Percentiles rank a stretch among this genome's conserved stretches.
phyloP scores from a whole-genome alignment of 495 filamentous ascomycete genomes.

The Penicillium ochrochloron region DNA sequence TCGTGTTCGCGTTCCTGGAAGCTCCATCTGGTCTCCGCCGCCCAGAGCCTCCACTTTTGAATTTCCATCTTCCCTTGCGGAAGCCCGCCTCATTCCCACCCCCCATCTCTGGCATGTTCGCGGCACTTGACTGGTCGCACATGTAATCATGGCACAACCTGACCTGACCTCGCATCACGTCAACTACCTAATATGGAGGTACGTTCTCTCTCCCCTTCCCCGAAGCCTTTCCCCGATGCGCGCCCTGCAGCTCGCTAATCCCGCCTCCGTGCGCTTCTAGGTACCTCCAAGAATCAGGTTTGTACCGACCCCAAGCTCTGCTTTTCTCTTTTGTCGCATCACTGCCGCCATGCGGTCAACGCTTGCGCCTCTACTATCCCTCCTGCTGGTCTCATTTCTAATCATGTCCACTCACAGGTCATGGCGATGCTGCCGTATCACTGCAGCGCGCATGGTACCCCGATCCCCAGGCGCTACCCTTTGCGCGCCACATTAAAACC shows the following conservation, averaged over 20 bases:
- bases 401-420: slow-evolving; percentile 42
- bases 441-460: slow-evolving; percentile 82
- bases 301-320: slow-evolving; percentile 42
- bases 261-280: slow-evolving; percentile 46
- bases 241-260: slow-evolving; percentile 19
- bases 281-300: slow-evolving; percentile 90
- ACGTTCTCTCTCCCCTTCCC: slow-evolving; percentile 45
- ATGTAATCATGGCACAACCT: slow-evolving; percentile 56
- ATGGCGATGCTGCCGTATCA: slow-evolving; percentile 74
- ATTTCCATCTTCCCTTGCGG: slow-evolving; percentile 35
- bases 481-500: slow-evolving; percentile 74
- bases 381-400: slow-evolving; percentile 17
- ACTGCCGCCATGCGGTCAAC: slow-evolving; percentile 7
- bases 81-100: slow-evolving; percentile 20
- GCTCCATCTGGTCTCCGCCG: slow-evolving; percentile 16
- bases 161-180: slow-evolving; percentile 87
- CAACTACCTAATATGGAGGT: slow-evolving; percentile 99
- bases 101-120: slow-evolving; percentile 45
- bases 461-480: slow-evolving; percentile 74
- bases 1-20: slow-evolving; percentile 12
- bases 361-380: neutral
- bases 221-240: neutral
- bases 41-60: slow-evolving; percentile 31
- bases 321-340: slow-evolving; percentile 11
- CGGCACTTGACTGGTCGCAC: slow-evolving; percentile 44